Evolutionary conservation across 2,329 filamentous ascomycete species (phyloP), one percentile per base, ranked within the genome.

Genomic region (Cercospora zeina): DNA sequence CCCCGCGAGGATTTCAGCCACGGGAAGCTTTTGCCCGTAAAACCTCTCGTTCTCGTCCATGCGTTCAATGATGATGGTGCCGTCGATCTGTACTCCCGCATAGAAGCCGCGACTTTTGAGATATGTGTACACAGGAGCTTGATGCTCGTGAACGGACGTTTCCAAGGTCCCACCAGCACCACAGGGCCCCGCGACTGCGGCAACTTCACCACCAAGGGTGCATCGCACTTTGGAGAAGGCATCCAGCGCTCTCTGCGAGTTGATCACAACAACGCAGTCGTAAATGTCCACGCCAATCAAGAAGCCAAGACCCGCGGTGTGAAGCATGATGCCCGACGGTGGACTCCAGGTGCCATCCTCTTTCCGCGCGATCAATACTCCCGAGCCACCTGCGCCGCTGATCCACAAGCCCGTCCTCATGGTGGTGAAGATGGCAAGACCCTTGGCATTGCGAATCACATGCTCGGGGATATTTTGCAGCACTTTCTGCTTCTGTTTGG

Each of bases 321-420:
- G 93, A 51, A 96, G 83, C 79, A 96, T 85, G 67, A 97, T 92
- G 53, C 90, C 93, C 0, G 91, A 96, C 0, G 93, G 93, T 8
- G 92, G 90, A 66, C 91, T 95, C 93, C 93, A 97, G 67, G 87
- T 88, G 6, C 93, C 92, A 68, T 96, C 92, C 24, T 89, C 88
- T 71, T 90, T 89, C 68, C 91, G 86, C 16, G 88, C 93, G 62
- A 97, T 86, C 39, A 97, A 82, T 39, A 97, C 85, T 55, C 93
- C 93, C 61, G 91, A 93, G 39, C 93, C 93, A 30, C 93, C 93
- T 14, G 92, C 93, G 50, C 93, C 93, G 50, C 90, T 93, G 69
- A 96, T 83, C 90, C 93, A 96, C 33, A 97, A 80, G 11, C 93
- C 93, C 13, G 91, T 93, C 63, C 93, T 88, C 91, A 97, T 96